A percentile compares a stretch with the other conserved stretches of the same genome.
Evolutionary conservation across 1,284 basidiomycete genomes (phyloP).

Genomic region (Apiotrichum porosum): DNA sequence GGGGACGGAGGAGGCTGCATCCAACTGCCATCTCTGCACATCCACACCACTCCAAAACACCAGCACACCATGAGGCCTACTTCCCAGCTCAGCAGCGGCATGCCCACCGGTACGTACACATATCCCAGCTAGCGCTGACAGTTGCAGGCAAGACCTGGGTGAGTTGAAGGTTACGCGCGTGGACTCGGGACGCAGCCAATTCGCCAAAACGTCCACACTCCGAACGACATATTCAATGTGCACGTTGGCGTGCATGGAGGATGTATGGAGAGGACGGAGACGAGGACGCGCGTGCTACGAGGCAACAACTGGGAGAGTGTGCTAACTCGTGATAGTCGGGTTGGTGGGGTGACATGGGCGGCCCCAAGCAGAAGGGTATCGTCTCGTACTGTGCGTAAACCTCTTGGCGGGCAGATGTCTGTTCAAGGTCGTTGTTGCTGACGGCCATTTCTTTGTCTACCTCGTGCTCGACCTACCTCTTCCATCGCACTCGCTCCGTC

Average conservation of each 20-base stretch:
- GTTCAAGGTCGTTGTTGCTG: too few relatives aligned
- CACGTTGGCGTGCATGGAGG: neutral
- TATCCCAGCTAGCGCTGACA: slow-evolving; percentile 3
- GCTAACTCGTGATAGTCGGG: slow-evolving; percentile 56
- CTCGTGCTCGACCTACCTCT: too few relatives aligned
- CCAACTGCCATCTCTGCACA: too few relatives aligned
- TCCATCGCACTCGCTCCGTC: too few relatives aligned
- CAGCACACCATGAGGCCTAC: slow-evolving; percentile 57
- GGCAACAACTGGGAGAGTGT: neutral
- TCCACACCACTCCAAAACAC: slow-evolving; percentile 6
- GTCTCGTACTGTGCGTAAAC: slow-evolving; percentile 71
- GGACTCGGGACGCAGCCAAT: neutral
- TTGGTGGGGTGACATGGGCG: slow-evolving; percentile 85
- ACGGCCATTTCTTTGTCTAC: too few relatives aligned
- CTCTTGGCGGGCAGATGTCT: too few relatives aligned
- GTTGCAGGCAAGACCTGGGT: slow-evolving; percentile 41
- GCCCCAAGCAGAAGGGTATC: slow-evolving; percentile 72
- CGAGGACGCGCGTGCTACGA: neutral
- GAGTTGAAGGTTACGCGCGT: slow-evolving; percentile 11
- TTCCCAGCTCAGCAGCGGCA: slow-evolving; percentile 53
- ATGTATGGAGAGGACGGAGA: neutral
- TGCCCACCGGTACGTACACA: slow-evolving; percentile 64
- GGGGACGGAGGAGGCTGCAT: too few relatives aligned
- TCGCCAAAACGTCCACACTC: slow-evolving; percentile 1
- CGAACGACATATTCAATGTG: neutral